A percentile compares a stretch with the other conserved stretches of the same genome.
These are phyloP conservation scores for Curvularia spicifera DNA, from an alignment of 2,329 filamentous ascomycete genomes.

Conservation along the genomic window DNA sequence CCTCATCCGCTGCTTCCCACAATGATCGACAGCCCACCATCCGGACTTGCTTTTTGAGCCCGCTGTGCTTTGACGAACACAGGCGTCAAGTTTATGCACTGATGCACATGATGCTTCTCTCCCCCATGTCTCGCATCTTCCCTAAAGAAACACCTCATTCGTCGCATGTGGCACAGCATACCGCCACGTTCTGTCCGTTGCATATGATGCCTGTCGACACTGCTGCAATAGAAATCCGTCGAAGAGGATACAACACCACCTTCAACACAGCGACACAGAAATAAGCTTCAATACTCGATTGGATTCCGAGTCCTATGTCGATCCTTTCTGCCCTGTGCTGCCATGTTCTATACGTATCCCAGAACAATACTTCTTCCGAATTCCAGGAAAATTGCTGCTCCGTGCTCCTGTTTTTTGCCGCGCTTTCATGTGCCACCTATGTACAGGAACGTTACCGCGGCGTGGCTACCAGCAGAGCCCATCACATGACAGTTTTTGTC, in stretches of 20 bases:
- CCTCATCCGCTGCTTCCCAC: background rate
- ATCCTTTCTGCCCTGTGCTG: background rate
- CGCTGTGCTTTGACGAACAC: background rate
- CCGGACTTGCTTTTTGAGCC: background rate
- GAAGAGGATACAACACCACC: too few species aligned
- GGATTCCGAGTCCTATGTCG: background rate
- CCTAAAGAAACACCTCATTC: background rate
- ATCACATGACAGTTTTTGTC: background rate
- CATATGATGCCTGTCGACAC: background rate
- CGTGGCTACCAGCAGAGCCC: background rate
- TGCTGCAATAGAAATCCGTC: background rate
- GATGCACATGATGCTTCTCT: background rate
- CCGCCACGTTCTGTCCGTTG: background rate
- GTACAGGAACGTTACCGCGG: background rate
- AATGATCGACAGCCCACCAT: background rate
- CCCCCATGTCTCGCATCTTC: background rate
- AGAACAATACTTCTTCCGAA: background rate
- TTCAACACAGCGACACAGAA: background rate
- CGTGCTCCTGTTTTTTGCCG: background rate
- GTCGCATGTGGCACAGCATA: background rate
- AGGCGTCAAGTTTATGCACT: background rate
- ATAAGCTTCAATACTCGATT: background rate
- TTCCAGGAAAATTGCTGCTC: background rate
- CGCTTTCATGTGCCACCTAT: background rate
- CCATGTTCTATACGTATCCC: background rate